Evolutionary conservation across 2,329 filamentous ascomycete genomes (phyloP).

Genomic region (Claviceps pusilla): DNA sequence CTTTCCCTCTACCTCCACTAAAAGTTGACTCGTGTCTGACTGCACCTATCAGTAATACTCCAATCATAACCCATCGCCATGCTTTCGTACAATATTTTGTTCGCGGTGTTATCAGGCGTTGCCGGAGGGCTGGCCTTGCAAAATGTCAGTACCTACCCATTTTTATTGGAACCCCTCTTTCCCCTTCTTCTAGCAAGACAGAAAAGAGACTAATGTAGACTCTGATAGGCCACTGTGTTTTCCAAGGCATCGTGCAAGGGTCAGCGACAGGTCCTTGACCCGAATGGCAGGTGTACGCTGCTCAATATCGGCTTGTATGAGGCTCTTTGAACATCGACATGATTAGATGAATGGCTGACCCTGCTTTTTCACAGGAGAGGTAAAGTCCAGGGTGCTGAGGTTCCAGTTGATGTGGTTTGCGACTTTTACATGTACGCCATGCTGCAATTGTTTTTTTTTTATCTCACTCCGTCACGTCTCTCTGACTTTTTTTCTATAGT

Average conservation of each 20-base stretch:
- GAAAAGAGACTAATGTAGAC: background rate
- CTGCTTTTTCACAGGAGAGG: background rate
- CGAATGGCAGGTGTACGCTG: conserved; percentile 1
- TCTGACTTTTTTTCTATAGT: background rate
- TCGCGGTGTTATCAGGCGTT: background rate
- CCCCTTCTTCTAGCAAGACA: no score
- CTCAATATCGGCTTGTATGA: background rate
- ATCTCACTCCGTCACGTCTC: background rate
- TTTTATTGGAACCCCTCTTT: no score
- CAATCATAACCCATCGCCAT: background rate
- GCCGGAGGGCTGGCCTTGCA: background rate
- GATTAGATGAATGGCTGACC: background rate
- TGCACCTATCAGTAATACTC: background rate
- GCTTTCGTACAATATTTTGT: background rate
- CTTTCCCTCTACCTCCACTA: background rate
- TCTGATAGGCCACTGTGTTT: background rate
- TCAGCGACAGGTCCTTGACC: background rate
- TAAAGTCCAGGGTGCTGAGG: background rate
- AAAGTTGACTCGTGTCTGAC: background rate
- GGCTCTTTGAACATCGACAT: background rate
- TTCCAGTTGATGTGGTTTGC: background rate
- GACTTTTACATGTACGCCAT: background rate
- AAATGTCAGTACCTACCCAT: background rate
- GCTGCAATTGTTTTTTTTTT: background rate
- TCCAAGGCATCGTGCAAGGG: conserved; percentile 1